Evolutionary conservation across 2,329 filamentous ascomycete genomes (phyloP).

Genomic region (Colletotrichum sp.): DNA sequence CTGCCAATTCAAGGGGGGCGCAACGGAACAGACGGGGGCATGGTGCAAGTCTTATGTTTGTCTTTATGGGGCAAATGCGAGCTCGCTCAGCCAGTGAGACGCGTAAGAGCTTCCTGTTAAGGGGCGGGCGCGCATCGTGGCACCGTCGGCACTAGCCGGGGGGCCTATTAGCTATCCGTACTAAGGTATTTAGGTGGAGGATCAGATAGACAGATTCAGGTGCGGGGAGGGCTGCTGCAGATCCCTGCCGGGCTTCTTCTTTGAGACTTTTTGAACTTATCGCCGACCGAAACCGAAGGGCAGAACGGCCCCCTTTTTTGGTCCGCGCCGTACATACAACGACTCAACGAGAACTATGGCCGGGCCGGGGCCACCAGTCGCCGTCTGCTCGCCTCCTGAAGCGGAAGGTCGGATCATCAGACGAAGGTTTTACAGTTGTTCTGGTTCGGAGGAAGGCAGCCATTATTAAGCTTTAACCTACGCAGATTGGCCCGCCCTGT

Average conservation of each 20-base stretch:
- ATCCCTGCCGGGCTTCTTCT: not conserved
- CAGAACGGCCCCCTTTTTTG: not conserved
- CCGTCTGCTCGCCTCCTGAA: not conserved
- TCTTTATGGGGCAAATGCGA: slow-evolving; percentile 9
- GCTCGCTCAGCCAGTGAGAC: not conserved
- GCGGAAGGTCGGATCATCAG: not conserved
- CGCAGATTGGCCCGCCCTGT: not conserved
- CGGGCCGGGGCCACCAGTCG: not conserved
- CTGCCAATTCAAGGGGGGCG: not conserved
- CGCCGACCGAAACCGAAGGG: not conserved
- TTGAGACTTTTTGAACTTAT: not conserved
- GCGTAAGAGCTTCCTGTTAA: not conserved
- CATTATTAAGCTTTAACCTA: not conserved
- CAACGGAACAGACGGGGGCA: not conserved
- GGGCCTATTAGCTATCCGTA: not conserved
- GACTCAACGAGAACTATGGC: not conserved
- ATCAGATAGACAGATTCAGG: not conserved
- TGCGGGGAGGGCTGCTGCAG: not conserved
- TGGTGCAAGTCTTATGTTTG: not conserved
- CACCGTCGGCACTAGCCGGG: not conserved
- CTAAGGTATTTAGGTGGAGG: not conserved
- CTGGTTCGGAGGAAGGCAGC: not conserved
- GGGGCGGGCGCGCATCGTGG: not conserved
- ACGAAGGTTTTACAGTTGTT: not conserved
- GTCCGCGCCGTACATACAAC: not conserved